Base-by-base conservation (phyloP, 2,329 filamentous ascomycete species). In the Xylariaceae sp. region DNA sequence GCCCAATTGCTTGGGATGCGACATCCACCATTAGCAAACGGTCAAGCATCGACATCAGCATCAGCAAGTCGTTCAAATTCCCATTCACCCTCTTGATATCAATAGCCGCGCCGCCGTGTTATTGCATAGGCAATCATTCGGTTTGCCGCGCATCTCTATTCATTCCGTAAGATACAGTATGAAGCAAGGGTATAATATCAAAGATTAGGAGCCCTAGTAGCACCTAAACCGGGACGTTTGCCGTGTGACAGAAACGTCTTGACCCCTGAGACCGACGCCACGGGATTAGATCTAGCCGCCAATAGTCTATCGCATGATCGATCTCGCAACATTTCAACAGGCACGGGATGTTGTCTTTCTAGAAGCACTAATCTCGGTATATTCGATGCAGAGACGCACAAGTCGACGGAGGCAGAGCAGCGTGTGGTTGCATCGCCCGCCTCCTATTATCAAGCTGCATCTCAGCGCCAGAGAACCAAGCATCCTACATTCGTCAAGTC, bases 201-300 rank as follows among this genome's bases (percentile, higher is more conserved):
- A 22, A 42, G 18, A 21, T 32, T 46, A 30, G 15, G 32, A 39
- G 32, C 22, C 2, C 43, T 30, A 16, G 42, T 39, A 42, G 26
- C 44, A 46, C 42, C 39, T 54, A 48, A 15, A 19, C 18, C 55
- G 36, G 21, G 15, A 42, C 34, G 41, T 44, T 47, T 47, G 49
- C 21, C 19, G 42, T 47, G 30, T 47, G 45, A 51, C 39, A 36
- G 45, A 34, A 52, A 43, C 39, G 43, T 26, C 42, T 42, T 53
- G 26, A 34, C 39, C 46, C 49, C 46, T 48, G 32, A 47, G 22
- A 21, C 8, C 29, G 39, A 53, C 39, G 37, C 49, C 19, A 47
- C 46, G 50, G 37, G 49, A 51, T 43, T 42, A n/a, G n/a, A n/a
- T n/a, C n/a, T n/a, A 49, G 48, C 40, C 51, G 51, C 47, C 32